Evolutionary conservation across 176 grass and related monocot species (phyloP).

Genomic region (Raddia distichophylla): DNA sequence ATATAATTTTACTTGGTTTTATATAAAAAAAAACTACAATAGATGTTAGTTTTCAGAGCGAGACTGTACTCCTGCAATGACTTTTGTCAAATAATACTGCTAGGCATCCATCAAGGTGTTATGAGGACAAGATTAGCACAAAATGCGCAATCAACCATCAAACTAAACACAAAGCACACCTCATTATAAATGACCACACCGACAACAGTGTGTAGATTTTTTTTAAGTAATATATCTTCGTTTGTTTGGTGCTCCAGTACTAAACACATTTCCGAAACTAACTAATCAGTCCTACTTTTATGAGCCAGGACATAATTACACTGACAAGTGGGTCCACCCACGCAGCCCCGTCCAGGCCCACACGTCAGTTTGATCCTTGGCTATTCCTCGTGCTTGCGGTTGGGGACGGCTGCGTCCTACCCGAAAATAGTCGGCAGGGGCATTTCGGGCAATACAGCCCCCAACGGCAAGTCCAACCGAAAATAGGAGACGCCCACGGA

Average conservation of each 20-base stretch:
- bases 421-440: slow-evolving; percentile 60
- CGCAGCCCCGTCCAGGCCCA: not conserved
- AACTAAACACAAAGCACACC: slow-evolving; percentile 4
- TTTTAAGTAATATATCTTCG: not conserved
- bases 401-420: slow-evolving; percentile 32
- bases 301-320: not conserved
- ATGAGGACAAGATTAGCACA: not conserved
- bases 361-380: not conserved
- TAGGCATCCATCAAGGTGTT: not conserved
- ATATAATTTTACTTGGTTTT: too few species aligned
- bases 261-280: not conserved
- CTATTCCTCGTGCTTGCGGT: not conserved
- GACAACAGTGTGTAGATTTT: not conserved
- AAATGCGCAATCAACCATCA: not conserved
- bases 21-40: too few species aligned
- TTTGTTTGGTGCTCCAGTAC: not conserved
- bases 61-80: too few species aligned
- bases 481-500: not conserved
- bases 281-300: too few species aligned
- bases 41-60: too few species aligned
- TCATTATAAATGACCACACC: slow-evolving; percentile 28
- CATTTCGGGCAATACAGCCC: slow-evolving; percentile 31
- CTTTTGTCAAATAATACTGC: not conserved
- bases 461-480: not conserved
- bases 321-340: not conserved